These are phyloP conservation scores for Catharanthus roseus DNA, from an alignment of 257 asterid species.

Conservation along the genomic window DNA sequence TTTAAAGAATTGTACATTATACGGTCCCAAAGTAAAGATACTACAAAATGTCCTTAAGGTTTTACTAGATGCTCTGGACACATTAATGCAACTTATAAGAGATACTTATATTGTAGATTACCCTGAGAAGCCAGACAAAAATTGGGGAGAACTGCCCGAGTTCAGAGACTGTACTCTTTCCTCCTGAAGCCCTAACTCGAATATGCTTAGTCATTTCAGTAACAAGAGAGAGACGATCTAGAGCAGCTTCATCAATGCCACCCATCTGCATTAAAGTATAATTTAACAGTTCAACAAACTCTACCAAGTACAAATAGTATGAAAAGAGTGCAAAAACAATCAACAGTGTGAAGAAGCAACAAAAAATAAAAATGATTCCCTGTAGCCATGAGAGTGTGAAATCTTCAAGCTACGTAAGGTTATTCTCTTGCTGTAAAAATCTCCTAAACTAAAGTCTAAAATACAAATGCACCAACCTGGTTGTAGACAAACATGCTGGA, in stretches of 20 bases:
- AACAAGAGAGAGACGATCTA: constrained; percentile 96
- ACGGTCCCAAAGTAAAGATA: no score
- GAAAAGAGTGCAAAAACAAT: neutral
- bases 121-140: constrained; percentile 98
- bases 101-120: constrained; percentile 25
- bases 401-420: constrained; percentile 2
- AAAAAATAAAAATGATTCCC: neutral
- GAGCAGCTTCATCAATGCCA: constrained; percentile 98
- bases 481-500: constrained; percentile 97
- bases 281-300: neutral
- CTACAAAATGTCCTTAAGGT: no score
- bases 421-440: neutral
- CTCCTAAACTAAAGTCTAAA: neutral
- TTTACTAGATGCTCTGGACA: no score
- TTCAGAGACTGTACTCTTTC: constrained; percentile 78
- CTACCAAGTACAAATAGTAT: neutral
- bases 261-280: constrained; percentile 69
- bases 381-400: neutral
- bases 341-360: neutral
- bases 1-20: no score
- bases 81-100: no score
- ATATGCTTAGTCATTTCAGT: constrained; percentile 99
- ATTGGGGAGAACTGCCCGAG: constrained; percentile 94
- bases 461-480: constrained; percentile 52
- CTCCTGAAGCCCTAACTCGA: constrained; percentile 92